Evolutionary conservation across 1,284 basidiomycete species (phyloP).

Genomic region (Moniliella sp.): DNA sequence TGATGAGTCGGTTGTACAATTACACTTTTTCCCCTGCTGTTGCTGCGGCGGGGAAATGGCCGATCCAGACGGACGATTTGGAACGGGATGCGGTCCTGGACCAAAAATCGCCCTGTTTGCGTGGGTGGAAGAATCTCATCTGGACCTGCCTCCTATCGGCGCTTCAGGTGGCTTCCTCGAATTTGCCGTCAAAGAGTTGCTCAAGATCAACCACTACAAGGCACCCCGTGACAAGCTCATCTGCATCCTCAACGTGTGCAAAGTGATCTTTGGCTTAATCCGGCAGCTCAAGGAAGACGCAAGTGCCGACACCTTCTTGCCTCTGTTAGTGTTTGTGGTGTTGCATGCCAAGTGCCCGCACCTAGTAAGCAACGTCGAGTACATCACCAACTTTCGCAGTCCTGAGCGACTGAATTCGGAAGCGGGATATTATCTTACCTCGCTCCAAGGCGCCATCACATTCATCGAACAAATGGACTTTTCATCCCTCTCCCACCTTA

Average conservation of each 20-base stretch:
- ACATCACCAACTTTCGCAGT: constrained; percentile 82
- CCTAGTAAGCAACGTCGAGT: constrained; percentile 74
- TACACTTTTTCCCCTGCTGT: constrained; percentile 29
- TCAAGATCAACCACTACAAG: constrained; percentile 96
- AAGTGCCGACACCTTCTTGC: constrained; percentile 67
- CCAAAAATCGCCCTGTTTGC: constrained; percentile 70
- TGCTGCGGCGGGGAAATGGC: constrained; percentile 22
- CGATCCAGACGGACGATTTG: constrained; percentile 59
- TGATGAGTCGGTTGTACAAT: constrained; percentile 80
- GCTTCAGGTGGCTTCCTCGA: constrained; percentile 56
- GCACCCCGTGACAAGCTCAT: constrained; percentile 93
- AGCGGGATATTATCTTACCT: constrained; percentile 80
- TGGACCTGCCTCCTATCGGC: constrained; percentile 42
- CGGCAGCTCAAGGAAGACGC: constrained; percentile 5
- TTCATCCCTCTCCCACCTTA: constrained; percentile 68
- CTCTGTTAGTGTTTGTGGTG: constrained; percentile 79
- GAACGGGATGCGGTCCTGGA: constrained; percentile 73
- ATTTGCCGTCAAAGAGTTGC: constrained; percentile 52
- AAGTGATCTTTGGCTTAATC: constrained; percentile 63
- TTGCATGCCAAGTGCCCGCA: constrained; percentile 78
- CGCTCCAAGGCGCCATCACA: constrained; percentile 45
- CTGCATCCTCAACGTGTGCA: constrained; percentile 90
- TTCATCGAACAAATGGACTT: constrained; percentile 96
- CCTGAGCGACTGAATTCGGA: constrained; percentile 74
- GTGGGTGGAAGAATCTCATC: constrained; percentile 70